These are phyloP conservation scores for Fusarium metavorans DNA, from an alignment of 2,329 filamentous ascomycete species.

Conservation along the genomic window DNA sequence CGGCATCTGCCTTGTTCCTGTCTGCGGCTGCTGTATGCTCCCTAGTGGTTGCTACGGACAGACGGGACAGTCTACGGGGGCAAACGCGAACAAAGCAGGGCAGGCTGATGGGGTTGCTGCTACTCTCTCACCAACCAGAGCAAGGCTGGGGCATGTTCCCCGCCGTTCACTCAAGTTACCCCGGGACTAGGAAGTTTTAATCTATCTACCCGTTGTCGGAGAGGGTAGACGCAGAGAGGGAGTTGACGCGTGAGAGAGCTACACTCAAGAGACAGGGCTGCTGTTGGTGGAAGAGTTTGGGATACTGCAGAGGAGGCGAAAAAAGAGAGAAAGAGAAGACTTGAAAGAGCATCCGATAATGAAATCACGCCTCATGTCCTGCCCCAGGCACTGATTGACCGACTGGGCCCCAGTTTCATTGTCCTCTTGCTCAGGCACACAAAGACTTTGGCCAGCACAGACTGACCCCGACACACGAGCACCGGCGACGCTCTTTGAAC, in stretches of 20 bases:
- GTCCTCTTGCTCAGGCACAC: conserved; percentile 32
- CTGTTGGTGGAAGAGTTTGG: conserved; percentile 3
- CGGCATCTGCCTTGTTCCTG: conserved; percentile 25
- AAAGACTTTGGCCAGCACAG: conserved; percentile 38
- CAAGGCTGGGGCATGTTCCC: conserved; percentile 44
- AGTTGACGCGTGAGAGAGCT: conserved; percentile 7
- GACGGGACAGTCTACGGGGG: conserved; percentile 22
- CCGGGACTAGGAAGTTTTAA: conserved; percentile 17
- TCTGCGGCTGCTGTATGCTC: conserved; percentile 11
- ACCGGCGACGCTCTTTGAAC: conserved; percentile 28
- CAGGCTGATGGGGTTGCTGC: conserved; percentile 15
- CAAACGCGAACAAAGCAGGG: conserved; percentile 44
- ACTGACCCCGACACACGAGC: conserved; percentile 29
- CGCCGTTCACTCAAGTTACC: conserved; percentile 16
- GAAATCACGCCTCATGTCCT: conserved; percentile 31
- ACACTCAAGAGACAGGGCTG: conserved; percentile 16
- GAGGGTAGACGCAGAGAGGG: conserved; percentile 26
- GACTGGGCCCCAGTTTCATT: conserved; percentile 39
- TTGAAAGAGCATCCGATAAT: conserved; percentile 40
- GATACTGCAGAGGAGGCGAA: background rate
- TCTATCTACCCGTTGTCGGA: conserved; percentile 18
- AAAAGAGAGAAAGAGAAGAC: conserved; percentile 17
- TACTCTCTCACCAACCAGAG: conserved; percentile 25
- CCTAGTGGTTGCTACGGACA: conserved; percentile 29
- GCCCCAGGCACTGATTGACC: conserved; percentile 27